Conservation (phyloP, 257 asterid genomes). For the Capsicum rhomboideum region DNA sequence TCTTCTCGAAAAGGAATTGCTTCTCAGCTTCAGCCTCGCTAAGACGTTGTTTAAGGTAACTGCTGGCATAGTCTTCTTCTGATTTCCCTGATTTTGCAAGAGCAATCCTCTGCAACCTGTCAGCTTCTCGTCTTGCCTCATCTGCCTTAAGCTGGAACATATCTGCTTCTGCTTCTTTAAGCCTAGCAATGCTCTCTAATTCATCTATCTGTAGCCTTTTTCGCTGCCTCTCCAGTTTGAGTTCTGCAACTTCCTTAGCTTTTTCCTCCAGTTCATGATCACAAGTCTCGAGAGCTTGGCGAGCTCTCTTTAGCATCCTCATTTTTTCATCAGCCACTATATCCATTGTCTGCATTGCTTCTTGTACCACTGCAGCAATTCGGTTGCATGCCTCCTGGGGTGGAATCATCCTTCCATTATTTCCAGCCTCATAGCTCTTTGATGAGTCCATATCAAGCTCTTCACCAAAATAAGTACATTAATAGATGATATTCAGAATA, state of each 20-base stretch:
- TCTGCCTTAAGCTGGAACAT: constrained; percentile 88
- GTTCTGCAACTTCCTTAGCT: constrained; percentile 64
- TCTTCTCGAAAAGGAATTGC: constrained; percentile 73
- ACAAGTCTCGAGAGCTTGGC: constrained; percentile 73
- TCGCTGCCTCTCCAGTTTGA: constrained; percentile 75
- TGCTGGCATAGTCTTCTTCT: constrained; percentile 83
- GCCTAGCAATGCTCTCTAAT: constrained; percentile 73
- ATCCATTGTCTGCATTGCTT: constrained; percentile 88
- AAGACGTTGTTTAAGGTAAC: constrained; percentile 80
- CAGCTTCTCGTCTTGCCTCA: constrained; percentile 91
- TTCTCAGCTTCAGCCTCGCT: constrained; percentile 97
- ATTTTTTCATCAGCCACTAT: constrained; percentile 77
- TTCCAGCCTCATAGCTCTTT: constrained; percentile 53
- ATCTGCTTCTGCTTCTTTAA: constrained; percentile 87
- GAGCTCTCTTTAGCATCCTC: constrained; percentile 78
- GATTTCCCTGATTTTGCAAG: constrained; percentile 79
- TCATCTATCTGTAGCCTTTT: constrained; percentile 75
- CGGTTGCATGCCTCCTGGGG: constrained; percentile 85
- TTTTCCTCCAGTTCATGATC: constrained; percentile 87
- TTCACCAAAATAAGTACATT: constrained; percentile 3
- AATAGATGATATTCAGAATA: not conserved
- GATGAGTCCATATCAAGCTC: constrained; percentile 66
- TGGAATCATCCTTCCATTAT: constrained; percentile 47
- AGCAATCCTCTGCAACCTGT: constrained; percentile 82
- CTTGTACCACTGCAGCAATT: constrained; percentile 93